Base-by-base conservation (phyloP, 257 asterid genomes). In the Solanum verrucosum region DNA sequence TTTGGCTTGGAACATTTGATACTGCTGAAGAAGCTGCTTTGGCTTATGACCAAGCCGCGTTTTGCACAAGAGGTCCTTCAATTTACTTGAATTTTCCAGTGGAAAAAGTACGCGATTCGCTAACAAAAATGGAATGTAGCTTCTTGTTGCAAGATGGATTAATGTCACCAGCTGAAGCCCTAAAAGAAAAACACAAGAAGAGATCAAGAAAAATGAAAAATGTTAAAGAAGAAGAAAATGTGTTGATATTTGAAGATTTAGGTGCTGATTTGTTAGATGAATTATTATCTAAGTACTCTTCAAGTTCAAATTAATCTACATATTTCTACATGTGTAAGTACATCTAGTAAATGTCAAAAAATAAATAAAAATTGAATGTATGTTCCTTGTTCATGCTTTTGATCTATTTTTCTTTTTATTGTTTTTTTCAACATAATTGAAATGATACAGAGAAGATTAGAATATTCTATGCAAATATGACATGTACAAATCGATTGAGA, bases 41-140 rank as follows among this genome's bases (percentile, higher is more conserved):
- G 83, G 34, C 87, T 87, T 87, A 87, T 40, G 89, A 87, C 21
- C 89, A 87, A 78, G 89, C 87, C 4, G 89, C 89, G 1, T 82
- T 79, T 65, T 34, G 60, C 70, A 87, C 3, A 2, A 84, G 89
- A 31, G 87, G 87, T 46, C 52, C 89, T 67, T 81, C 87, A 33
- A 73, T 23, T 29, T 83, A 10, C 38, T 3, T 87, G 49, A 87
- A 87, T 68, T 87, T 81, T 15, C 33, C 87, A 1, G 23, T 31
- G 4, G 87, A 87, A n/a, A 9, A 40, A 81, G 87, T 81, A 8
- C 85, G 86, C 3, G 86, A 87, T 81, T 87, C 87, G 6, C 70
- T 87, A 16, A 31, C 18, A 44, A 37, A 87, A 31, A 63, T 87
- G 60, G 85, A 82, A 46, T 29, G 38, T 31, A 44, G 23, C 38